Conservation (phyloP, 1,284 basidiomycete genomes). For the Boletus smithii region DNA sequence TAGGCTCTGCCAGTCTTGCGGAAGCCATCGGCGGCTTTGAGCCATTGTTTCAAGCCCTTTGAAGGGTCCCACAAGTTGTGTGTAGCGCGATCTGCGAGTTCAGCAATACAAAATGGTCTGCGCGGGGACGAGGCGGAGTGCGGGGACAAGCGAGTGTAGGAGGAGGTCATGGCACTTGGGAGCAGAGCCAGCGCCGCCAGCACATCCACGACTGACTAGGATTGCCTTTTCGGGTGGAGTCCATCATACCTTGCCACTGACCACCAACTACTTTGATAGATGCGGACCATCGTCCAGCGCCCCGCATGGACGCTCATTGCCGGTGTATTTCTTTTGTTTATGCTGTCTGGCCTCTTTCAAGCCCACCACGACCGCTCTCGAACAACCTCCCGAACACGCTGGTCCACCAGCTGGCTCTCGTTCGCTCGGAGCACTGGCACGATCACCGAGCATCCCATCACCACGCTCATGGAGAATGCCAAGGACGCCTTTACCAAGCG, state of each 20-base stretch:
- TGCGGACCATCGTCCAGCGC: constrained; percentile 22
- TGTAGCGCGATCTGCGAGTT: constrained; percentile 37
- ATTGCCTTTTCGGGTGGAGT: constrained; percentile 25
- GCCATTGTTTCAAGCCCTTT: constrained; percentile 36
- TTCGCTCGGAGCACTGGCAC: constrained; percentile 8
- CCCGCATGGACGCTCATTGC: constrained; percentile 45
- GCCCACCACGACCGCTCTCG: constrained; percentile 31
- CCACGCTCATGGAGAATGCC: constrained; percentile 77
- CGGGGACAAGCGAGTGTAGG: constrained; percentile 24
- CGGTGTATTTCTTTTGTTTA: constrained; percentile 50
- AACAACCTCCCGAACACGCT: constrained; percentile 6
- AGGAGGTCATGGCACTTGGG: constrained; percentile 27
- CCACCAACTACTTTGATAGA: constrained; percentile 6
- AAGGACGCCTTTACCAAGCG: constrained; percentile 64
- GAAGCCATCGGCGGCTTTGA: constrained; percentile 37
- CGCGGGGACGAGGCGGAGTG: constrained; percentile 22
- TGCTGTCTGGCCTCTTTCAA: constrained; percentile 53
- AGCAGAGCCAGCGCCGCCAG: constrained; percentile 16
- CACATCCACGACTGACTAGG: constrained; percentile 8
- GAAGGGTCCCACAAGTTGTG: constrained; percentile 35
- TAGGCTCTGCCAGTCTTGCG: constrained; percentile 31
- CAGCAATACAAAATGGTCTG: constrained; percentile 35
- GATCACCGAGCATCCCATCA: constrained; percentile 69
- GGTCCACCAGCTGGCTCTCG: constrained; percentile 23
- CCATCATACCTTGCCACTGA: constrained; percentile 2